Conservation (phyloP, 75 land plant species). For the Larix kaempferi region DNA sequence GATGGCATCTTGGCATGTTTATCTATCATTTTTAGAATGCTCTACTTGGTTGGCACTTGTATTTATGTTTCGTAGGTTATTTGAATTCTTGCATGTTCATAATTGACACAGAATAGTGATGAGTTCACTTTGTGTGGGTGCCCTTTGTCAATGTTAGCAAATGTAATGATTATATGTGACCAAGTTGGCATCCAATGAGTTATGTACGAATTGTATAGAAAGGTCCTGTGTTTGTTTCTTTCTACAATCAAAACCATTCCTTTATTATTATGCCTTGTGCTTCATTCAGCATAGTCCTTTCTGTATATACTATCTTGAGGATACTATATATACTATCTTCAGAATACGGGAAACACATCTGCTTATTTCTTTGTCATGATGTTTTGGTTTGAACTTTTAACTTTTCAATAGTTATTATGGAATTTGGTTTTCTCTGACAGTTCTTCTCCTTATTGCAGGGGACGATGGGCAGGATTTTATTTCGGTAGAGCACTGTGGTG, state of each 20-base stretch:
- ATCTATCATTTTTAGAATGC: too few relatives aligned
- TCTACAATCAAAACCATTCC: not conserved
- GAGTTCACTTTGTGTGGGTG: not conserved
- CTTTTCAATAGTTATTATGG: not conserved
- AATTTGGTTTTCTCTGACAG: not conserved
- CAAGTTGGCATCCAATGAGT: not conserved
- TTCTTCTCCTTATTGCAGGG: conserved; percentile 31
- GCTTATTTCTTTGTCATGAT: not conserved
- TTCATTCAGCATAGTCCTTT: not conserved
- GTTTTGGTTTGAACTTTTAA: not conserved
- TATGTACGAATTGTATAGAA: not conserved
- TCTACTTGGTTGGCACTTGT: too few relatives aligned
- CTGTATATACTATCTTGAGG: not conserved
- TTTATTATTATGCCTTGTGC: not conserved
- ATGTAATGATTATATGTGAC: not conserved
- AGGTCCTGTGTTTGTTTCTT: not conserved
- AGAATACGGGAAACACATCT: not conserved
- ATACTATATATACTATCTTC: not conserved
- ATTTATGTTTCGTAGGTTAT: too few relatives aligned
- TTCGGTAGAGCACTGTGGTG: conserved; percentile 81
- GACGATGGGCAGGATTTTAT: conserved; percentile 76
- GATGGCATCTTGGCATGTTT: too few relatives aligned
- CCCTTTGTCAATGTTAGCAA: not conserved
- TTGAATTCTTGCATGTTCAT: too few relatives aligned
- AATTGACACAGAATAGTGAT: not conserved